Evolutionary conservation across 148 eudicot genomes (phyloP), one percentile per base, ranked within the genome.

Genomic region (Silene latifolia): DNA sequence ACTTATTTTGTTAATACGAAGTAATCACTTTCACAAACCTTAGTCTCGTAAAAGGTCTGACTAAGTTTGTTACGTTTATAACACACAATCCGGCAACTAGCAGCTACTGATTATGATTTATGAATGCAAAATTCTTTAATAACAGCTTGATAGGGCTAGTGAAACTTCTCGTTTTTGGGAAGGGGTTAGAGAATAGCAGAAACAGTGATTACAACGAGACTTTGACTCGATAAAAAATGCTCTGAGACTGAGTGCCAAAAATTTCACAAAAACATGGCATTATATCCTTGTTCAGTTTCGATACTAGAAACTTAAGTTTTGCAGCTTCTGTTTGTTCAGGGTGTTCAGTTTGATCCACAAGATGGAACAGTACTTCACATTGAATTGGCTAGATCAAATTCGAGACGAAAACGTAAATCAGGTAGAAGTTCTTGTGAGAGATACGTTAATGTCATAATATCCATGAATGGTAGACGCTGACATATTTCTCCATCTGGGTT

Each of bases 301-400:
- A 42, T 13, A 60, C 39, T 20, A 18, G 63, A n/a, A 35, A 13
- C 32, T 18, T 46, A n/a, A 4, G 14, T 29, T 69, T 47, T 29
- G 17, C 67, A 59, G 11, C 3, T 56, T 47, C 7, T 81, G 76
- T 57, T 12, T 80, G 77, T 85, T 73, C 85, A 93, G 98, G 98
- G 98, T 78, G 87, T 88, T 32, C 84, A 80, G 76, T 93, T 91
- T 86, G 98, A 93, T 74, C 98, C 97, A 65, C 86, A 91, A 80
- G 75, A 89, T 85, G 93, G 95, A 29, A 83, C 88, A 53, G 78
- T 73, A 71, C 84, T 93, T 78, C 93, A 91, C 78, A 82, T 93
- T 78, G 98, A 93, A 80, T 78, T 91, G 64, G 98, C 98, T 70
- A 93, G 97, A 82, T 85, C 97, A 64, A 93, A 93, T 77, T 93